Evolutionary conservation across 1,139 yeast genomes (phyloP).

Genomic region (Kodamaea suecica): DNA sequence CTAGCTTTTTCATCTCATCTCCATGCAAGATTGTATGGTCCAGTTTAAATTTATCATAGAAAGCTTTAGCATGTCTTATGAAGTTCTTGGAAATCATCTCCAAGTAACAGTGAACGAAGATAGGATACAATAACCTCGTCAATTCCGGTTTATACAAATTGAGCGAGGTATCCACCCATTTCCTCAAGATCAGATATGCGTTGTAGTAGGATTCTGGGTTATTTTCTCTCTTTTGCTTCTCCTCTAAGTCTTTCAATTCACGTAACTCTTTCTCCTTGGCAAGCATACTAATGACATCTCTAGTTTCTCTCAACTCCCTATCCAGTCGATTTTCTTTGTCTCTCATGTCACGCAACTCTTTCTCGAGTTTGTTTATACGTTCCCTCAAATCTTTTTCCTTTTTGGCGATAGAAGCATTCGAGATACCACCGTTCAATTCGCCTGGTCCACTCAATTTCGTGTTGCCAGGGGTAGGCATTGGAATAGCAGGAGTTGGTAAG

Average conservation of each 20-base stretch:
- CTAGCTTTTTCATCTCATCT: constrained; percentile 66
- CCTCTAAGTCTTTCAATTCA: constrained; percentile 40
- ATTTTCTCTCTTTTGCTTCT: constrained; percentile 38
- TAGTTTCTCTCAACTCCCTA: constrained; percentile 38
- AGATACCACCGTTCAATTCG: constrained; percentile 23
- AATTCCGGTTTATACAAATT: constrained; percentile 92
- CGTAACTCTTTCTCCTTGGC: constrained; percentile 43
- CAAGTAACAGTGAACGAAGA: constrained; percentile 83
- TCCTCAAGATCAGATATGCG: constrained; percentile 75
- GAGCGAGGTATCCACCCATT: constrained; percentile 89
- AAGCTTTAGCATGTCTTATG: constrained; percentile 61
- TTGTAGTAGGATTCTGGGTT: constrained; percentile 72
- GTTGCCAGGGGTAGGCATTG: constrained; percentile 45
- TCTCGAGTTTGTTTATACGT: constrained; percentile 27
- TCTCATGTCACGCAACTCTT: constrained; percentile 42
- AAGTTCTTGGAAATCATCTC: constrained; percentile 68
- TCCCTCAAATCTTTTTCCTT: constrained; percentile 31
- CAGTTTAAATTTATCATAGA: constrained; percentile 68
- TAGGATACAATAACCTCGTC: constrained; percentile 78
- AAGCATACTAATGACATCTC: constrained; percentile 39
- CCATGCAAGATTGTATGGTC: constrained; percentile 81
- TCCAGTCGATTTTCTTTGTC: constrained; percentile 36
- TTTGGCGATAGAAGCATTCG: constrained; percentile 26
- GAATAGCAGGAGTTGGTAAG: constrained; percentile 55
- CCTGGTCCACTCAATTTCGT: constrained; percentile 42